A percentile compares a stretch with the other conserved stretches of the same genome.
Evolutionary conservation across 2,329 filamentous ascomycete genomes (phyloP).

Genomic region (Neurospora sp.): DNA sequence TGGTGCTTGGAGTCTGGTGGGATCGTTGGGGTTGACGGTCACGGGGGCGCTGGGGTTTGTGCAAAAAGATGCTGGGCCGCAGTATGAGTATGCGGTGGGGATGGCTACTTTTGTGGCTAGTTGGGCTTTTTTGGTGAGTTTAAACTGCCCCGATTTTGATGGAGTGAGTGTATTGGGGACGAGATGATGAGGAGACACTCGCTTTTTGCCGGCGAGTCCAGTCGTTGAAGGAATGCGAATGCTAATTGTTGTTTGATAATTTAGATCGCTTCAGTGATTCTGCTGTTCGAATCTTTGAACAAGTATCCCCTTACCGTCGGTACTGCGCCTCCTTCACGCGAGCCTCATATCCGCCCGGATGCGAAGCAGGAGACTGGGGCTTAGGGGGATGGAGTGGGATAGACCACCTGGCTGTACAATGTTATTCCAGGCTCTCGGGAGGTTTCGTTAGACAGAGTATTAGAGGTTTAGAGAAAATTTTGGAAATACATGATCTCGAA

Average conservation of each 20-base stretch:
- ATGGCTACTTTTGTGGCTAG: constrained; percentile 40
- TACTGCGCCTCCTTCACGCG: not conserved
- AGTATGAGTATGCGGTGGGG: constrained; percentile 35
- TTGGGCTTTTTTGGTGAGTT: constrained; percentile 36
- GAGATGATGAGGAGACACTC: not conserved
- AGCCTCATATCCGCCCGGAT: not conserved
- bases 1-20: constrained; percentile 55
- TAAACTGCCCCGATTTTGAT: too few relatives aligned
- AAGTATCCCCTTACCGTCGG: constrained; percentile 22
- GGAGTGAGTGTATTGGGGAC: not conserved
- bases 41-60: constrained; percentile 47
- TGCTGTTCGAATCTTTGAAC: constrained; percentile 25
- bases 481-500: not conserved
- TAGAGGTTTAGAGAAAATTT: not conserved
- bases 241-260: not conserved
- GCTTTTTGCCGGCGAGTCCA: not conserved
- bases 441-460: not conserved
- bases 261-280: constrained; percentile 22
- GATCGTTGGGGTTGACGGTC: constrained; percentile 52
- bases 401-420: not conserved
- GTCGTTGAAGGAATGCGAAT: not conserved
- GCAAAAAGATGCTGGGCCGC: constrained; percentile 25
- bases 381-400: not conserved
- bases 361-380: not conserved
- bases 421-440: not conserved